Evolutionary conservation across 2,329 filamentous ascomycete genomes (phyloP).

Genomic region (Zymoseptoria tritici): DNA sequence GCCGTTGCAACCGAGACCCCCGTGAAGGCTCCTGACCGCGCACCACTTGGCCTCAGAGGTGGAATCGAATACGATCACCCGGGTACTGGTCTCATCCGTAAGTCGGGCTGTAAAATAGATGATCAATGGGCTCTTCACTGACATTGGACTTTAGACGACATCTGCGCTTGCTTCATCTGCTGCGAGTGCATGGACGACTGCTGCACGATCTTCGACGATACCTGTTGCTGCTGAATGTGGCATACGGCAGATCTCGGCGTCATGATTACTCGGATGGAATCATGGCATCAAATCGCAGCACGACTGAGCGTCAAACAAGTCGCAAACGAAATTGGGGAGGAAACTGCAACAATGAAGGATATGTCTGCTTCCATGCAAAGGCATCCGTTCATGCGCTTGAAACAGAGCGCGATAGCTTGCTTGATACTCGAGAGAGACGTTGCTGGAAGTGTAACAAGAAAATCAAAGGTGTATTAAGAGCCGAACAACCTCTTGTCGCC

Average conservation of each 20-base stretch:
- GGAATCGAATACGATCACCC: not conserved
- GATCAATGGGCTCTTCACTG: not conserved
- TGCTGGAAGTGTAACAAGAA: not conserved
- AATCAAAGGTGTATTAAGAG: not conserved
- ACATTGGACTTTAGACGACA: not conserved
- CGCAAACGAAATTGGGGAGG: not conserved
- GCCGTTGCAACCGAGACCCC: not conserved
- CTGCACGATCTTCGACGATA: not conserved
- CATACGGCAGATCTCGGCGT: not conserved
- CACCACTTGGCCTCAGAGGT: not conserved
- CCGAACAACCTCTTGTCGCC: no score
- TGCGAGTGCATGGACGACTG: not conserved
- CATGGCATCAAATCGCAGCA: not conserved
- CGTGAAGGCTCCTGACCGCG: not conserved
- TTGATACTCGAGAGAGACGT: not conserved
- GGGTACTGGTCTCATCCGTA: not conserved
- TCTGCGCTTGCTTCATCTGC: not conserved
- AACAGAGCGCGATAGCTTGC: no score
- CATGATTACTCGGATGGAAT: not conserved
- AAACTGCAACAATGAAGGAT: not conserved
- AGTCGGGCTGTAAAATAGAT: not conserved
- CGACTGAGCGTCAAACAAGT: not conserved
- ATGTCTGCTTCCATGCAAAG: not conserved
- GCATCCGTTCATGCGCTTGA: not conserved
- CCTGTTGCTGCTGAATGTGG: not conserved